Conservation (phyloP, 495 filamentous ascomycete species). For the Cercophora samala region DNA sequence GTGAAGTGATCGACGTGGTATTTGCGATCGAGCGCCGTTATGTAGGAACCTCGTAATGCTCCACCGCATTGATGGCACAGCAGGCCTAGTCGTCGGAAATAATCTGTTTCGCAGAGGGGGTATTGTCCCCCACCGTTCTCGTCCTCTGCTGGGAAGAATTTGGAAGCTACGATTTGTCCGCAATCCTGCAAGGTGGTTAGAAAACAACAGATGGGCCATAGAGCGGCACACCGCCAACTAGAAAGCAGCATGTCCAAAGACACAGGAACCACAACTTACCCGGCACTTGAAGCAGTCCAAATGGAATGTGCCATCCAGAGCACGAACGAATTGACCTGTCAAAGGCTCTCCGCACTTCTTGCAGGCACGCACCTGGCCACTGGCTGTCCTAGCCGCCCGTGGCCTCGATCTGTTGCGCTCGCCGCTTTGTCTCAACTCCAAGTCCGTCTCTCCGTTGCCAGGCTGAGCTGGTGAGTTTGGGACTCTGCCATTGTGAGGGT, state of each 20-base stretch:
- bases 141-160: conserved; percentile 96
- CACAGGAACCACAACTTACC: conserved; percentile 54
- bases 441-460: conserved; percentile 32
- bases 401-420: conserved; percentile 49
- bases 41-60: conserved; percentile 94
- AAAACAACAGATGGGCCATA: conserved; percentile 15
- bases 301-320: conserved; percentile 88
- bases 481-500: conserved; percentile 16
- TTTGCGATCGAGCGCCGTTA: conserved; percentile 94
- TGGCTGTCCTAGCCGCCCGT: conserved; percentile 46
- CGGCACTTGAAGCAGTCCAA: conserved; percentile 97
- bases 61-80: conserved; percentile 90
- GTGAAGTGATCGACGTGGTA: conserved; percentile 99
- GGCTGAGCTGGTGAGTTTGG: conserved; percentile 43
- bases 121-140: conserved; percentile 82
- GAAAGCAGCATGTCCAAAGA: not conserved
- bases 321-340: conserved; percentile 93
- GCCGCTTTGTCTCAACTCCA: conserved; percentile 40
- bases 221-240: not conserved
- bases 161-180: conserved; percentile 91
- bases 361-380: conserved; percentile 62
- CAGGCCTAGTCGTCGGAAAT: conserved; percentile 88
- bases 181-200: conserved; percentile 65
- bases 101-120: conserved; percentile 96
- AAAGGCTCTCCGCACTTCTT: conserved; percentile 83